Conservation (phyloP, 768 basidiomycete genomes). For the Phylloporus sp. region DNA sequence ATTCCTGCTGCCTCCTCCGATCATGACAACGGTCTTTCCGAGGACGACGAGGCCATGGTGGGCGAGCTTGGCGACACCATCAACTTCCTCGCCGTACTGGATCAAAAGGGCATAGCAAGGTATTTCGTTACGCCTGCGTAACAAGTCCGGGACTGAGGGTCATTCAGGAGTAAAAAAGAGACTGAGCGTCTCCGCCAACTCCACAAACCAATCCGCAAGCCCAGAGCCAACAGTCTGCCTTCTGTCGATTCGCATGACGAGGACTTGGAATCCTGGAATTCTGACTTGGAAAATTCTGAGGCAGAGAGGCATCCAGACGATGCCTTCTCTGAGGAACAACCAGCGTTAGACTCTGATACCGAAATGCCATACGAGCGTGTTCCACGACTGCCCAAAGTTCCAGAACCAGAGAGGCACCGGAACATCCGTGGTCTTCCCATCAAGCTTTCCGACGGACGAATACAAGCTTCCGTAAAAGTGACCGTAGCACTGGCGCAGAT, state of each 20-base stretch:
- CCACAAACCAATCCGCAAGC: slow-evolving; percentile 50
- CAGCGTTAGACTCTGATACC: slow-evolving; percentile 43
- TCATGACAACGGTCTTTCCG: slow-evolving; percentile 48
- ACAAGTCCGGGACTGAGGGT: slow-evolving; percentile 1
- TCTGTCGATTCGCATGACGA: slow-evolving; percentile 66
- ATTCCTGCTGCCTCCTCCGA: slow-evolving; percentile 42
- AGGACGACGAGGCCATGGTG: slow-evolving; percentile 65
- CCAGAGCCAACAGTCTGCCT: slow-evolving; percentile 57
- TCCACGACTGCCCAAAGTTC: slow-evolving; percentile 49
- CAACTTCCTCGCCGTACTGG: slow-evolving; percentile 67
- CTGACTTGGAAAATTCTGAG: slow-evolving; percentile 38
- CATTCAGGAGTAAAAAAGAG: slow-evolving; percentile 78
- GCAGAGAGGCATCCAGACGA: slow-evolving; percentile 17
- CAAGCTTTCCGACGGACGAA: slow-evolving; percentile 77
- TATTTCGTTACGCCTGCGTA: slow-evolving; percentile 31
- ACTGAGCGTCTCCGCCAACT: slow-evolving; percentile 66
- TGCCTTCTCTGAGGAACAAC: slow-evolving; percentile 4
- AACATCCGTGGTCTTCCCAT: slow-evolving; percentile 72
- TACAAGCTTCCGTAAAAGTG: slow-evolving; percentile 53
- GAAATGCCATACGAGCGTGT: slow-evolving; percentile 74
- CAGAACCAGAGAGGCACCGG: slow-evolving; percentile 45
- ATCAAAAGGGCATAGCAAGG: slow-evolving; percentile 80
- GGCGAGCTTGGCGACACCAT: slow-evolving; percentile 59
- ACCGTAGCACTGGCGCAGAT: slow-evolving; percentile 16
- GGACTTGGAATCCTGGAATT: slow-evolving; percentile 50